These are phyloP conservation scores for Macadamia integrifolia DNA, from an alignment of 164 flowering plant species.

Conservation along the genomic window DNA sequence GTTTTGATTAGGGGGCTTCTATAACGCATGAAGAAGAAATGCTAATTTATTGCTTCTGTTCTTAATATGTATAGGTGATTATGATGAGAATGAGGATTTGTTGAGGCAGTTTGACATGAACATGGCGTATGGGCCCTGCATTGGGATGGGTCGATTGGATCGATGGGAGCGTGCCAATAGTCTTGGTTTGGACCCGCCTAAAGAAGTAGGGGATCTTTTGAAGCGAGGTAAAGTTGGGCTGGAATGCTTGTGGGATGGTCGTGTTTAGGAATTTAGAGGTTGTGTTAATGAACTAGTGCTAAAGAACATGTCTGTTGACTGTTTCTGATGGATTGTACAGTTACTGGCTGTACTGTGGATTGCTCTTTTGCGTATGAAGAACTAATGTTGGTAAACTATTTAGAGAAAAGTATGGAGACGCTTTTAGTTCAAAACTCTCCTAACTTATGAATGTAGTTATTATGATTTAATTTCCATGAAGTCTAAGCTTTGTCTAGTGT, in stretches of 20 bases:
- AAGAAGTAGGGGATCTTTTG: slow-evolving; percentile 41
- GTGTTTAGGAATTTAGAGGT: slow-evolving; percentile 48
- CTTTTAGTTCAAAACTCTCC: too few species aligned
- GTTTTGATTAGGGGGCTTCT: too few species aligned
- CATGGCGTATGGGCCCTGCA: slow-evolving; percentile 84
- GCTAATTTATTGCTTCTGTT: background rate
- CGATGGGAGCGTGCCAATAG: slow-evolving; percentile 76
- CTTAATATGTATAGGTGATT: slow-evolving; percentile 27
- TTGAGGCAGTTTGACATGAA: slow-evolving; percentile 84
- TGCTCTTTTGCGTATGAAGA: background rate
- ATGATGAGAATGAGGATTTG: slow-evolving; percentile 42
- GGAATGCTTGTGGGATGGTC: slow-evolving; percentile 73
- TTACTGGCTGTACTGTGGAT: slow-evolving; percentile 27
- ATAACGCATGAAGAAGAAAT: background rate
- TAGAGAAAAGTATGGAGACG: too few species aligned
- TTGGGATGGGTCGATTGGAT: slow-evolving; percentile 60
- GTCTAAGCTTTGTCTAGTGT: too few species aligned
- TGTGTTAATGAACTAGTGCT: background rate
- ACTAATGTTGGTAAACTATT: too few species aligned
- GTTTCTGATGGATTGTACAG: slow-evolving; percentile 13
- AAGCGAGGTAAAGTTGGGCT: slow-evolving; percentile 26
- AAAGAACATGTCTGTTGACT: background rate
- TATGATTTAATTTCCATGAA: too few species aligned
- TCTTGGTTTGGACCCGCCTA: slow-evolving; percentile 72
- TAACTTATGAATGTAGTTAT: too few species aligned